Evolutionary conservation across 208 protist species (phyloP).

Genomic region (Acanthamoeba triangularis): DNA sequence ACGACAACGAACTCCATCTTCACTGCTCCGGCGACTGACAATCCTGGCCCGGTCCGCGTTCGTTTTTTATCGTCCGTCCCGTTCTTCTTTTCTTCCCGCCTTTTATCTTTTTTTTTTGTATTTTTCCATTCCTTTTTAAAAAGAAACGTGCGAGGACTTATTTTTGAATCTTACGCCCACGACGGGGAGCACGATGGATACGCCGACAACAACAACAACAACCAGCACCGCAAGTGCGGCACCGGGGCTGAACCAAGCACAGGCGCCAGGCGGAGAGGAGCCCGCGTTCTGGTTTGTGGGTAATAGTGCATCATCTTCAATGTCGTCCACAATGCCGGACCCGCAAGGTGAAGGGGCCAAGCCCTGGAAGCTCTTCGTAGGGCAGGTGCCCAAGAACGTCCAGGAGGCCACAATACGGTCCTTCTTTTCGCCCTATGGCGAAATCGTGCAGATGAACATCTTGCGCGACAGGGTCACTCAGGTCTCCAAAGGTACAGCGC

Average conservation of each 20-base stretch:
- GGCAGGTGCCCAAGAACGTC: conserved; percentile 81
- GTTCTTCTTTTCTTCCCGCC: conserved; percentile 27
- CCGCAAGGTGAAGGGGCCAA: neutral
- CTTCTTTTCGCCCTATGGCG: conserved; percentile 79
- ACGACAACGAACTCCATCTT: conserved; percentile 63
- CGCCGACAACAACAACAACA: too few species aligned
- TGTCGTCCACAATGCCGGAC: too few species aligned
- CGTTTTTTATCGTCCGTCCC: neutral
- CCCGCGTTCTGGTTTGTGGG: too few species aligned
- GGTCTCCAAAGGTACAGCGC: neutral
- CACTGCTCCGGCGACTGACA: neutral
- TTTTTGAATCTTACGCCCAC: too few species aligned
- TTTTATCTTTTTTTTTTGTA: too few species aligned
- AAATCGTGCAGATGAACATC: conserved; percentile 52
- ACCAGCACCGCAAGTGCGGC: too few species aligned
- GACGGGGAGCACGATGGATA: too few species aligned
- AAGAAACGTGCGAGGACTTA: too few species aligned
- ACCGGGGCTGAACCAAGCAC: too few species aligned
- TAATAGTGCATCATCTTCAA: too few species aligned
- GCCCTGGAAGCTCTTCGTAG: conserved; percentile 82
- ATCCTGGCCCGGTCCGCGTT: neutral
- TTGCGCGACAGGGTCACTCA: conserved; percentile 22
- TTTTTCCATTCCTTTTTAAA: neutral
- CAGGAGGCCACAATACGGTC: conserved; percentile 63
- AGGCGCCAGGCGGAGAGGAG: too few species aligned